phyloP scores from a whole-genome alignment of 2,329 filamentous ascomycete genomes.

The Epichloe baconii region DNA sequence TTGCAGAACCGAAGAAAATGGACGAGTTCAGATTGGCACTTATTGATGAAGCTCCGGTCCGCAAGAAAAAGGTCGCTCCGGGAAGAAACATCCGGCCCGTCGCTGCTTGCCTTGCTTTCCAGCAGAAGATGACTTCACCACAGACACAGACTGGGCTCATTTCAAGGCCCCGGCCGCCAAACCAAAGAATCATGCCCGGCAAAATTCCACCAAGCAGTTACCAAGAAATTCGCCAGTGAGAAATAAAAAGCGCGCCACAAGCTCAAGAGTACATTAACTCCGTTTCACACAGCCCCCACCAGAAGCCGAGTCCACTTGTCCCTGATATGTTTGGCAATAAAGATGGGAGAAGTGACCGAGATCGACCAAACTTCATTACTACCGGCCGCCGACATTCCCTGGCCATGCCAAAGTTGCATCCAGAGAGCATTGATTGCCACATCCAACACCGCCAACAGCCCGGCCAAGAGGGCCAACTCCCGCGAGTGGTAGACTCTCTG shows the following conservation, averaged over 20 bases:
- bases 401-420: slow-evolving; percentile 3
- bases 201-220: neutral
- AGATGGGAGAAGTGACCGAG: neutral
- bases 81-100: slow-evolving; percentile 7
- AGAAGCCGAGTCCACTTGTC: neutral
- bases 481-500: neutral
- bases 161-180: slow-evolving; percentile 8
- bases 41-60: slow-evolving; percentile 17
- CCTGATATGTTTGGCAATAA: neutral
- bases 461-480: neutral
- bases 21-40: slow-evolving; percentile 22
- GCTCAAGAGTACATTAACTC: neutral
- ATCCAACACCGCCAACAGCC: neutral
- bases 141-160: slow-evolving; percentile 13
- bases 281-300: slow-evolving; percentile 3
- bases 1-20: slow-evolving; percentile 16
- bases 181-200: neutral
- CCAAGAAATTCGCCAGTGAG: neutral
- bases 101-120: slow-evolving; percentile 20
- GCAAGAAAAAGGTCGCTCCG: slow-evolving; percentile 9
- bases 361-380: slow-evolving; percentile 6
- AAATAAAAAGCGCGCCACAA: neutral
- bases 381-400: slow-evolving; percentile 6
- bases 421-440: neutral
- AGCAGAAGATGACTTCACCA: slow-evolving; percentile 11